Evolutionary conservation across 139 green algal species (phyloP), one percentile per base, ranked within the genome.

Genomic region (Chlamydomonas sphaeroides): DNA sequence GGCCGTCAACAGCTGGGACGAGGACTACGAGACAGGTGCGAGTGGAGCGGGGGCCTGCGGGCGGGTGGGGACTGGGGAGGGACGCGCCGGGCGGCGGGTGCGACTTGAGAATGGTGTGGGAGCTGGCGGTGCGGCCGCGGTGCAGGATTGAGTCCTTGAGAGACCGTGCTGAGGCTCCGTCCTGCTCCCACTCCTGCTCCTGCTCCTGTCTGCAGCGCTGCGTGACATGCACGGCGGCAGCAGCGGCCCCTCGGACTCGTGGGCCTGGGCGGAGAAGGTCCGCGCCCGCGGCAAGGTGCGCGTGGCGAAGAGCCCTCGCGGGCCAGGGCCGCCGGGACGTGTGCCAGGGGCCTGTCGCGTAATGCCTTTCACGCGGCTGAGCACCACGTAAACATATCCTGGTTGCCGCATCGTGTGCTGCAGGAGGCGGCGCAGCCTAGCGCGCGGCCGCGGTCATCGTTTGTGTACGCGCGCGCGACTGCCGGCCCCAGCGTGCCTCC

Each of bases 11-110:
- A 45, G 23, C 33, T 88, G 80, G 57, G 84, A 80, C 57, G 84
- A 76, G 4, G 84, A 84, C 75, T 88, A 88, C 33, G 84, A 88
- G 59, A 68, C 62, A 4, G 74, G 74, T 81, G n/a, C n/a, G 74
- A 23, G 74, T 69, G 11, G 11, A 53, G n/a, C n/a, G n/a, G n/a
- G n/a, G n/a, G n/a, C n/a, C n/a, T n/a, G n/a, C n/a, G n/a, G n/a
- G n/a, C n/a, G n/a, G n/a, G n/a, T n/a, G n/a, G n/a, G n/a, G n/a
- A n/a, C n/a, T n/a, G n/a, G n/a, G n/a, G n/a, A n/a, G n/a, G n/a
- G n/a, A n/a, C n/a, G n/a, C n/a, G n/a, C n/a, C n/a, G n/a, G n/a
- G n/a, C n/a, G n/a, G n/a, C n/a, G n/a, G n/a, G n/a, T n/a, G n/a
- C n/a, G n/a, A n/a, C n/a, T n/a, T n/a, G n/a, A n/a, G n/a, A n/a